These are phyloP conservation scores for Lactarius hatsudake DNA, from an alignment of 768 basidiomycete species.

Conservation along the genomic window DNA sequence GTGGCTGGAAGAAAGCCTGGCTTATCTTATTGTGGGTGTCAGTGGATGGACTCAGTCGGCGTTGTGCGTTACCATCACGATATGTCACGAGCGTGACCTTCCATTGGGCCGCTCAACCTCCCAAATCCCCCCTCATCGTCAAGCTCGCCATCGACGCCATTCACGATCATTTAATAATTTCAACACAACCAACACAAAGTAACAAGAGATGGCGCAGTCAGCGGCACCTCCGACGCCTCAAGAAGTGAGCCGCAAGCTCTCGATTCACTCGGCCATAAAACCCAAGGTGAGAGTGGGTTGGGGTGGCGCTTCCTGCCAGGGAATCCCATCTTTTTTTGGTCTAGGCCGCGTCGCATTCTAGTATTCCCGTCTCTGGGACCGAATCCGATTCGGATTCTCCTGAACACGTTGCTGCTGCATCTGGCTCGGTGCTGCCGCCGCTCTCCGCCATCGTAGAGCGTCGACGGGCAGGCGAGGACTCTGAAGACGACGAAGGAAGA, in stretches of 20 bases:
- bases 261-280: slow-evolving; percentile 61
- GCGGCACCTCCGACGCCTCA: slow-evolving; percentile 75
- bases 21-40: neutral
- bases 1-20: neutral
- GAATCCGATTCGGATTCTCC: slow-evolving; percentile 87
- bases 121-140: slow-evolving; percentile 11
- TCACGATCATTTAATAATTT: neutral
- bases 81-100: slow-evolving; percentile 10
- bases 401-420: slow-evolving; percentile 35
- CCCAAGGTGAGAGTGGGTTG: slow-evolving; percentile 36
- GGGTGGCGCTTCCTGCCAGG: slow-evolving; percentile 21
- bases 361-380: slow-evolving; percentile 57
- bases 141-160: slow-evolving; percentile 10
- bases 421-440: slow-evolving; percentile 15
- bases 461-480: slow-evolving; percentile 36
- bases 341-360: slow-evolving; percentile 34
- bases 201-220: slow-evolving; percentile 26
- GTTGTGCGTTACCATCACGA: slow-evolving; percentile 12
- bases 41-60: neutral
- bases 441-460: slow-evolving; percentile 78
- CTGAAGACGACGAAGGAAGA: slow-evolving; percentile 81
- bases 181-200: neutral
- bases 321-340: neutral
- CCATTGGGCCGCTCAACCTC: slow-evolving; percentile 5
- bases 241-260: slow-evolving; percentile 84